Conservation (phyloP, 1,284 basidiomycete genomes). For the Butyriboletus appendiculatus region DNA sequence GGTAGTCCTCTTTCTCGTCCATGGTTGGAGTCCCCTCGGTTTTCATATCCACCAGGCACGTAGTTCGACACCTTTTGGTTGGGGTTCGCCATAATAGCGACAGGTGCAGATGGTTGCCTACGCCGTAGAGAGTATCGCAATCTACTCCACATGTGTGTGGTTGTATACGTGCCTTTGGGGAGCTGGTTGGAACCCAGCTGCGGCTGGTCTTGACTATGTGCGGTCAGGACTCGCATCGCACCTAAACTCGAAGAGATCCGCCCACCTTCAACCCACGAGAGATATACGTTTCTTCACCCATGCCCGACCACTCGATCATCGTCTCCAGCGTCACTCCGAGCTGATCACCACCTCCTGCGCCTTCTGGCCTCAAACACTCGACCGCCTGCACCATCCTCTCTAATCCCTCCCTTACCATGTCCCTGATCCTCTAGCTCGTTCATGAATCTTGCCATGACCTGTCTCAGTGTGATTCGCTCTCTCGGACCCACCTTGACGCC, state of each 20-base stretch:
- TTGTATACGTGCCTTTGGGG: slow-evolving; percentile 12
- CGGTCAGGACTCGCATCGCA: slow-evolving; percentile 2
- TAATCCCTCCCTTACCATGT: slow-evolving; percentile 49
- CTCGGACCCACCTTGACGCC: slow-evolving; percentile 43
- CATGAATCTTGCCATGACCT: slow-evolving; percentile 51
- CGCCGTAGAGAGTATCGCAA: slow-evolving; percentile 12
- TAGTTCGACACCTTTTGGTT: slow-evolving; percentile 44
- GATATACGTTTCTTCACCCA: slow-evolving; percentile 60
- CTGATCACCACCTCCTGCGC: slow-evolving; percentile 36
- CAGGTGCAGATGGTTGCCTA: slow-evolving; percentile 36
- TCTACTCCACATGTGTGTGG: not conserved
- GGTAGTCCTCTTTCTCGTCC: too few relatives aligned
- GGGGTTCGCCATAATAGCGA: slow-evolving; percentile 69
- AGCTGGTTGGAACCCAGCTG: slow-evolving; percentile 61
- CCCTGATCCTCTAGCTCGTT: slow-evolving; percentile 44
- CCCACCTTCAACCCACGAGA: slow-evolving; percentile 77
- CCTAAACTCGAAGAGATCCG: not conserved
- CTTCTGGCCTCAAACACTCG: slow-evolving; percentile 52
- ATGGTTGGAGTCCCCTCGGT: not conserved
- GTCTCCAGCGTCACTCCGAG: slow-evolving; percentile 68
- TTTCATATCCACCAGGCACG: not conserved
- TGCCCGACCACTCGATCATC: slow-evolving; percentile 68
- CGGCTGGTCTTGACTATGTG: slow-evolving; percentile 67
- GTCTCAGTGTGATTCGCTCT: slow-evolving; percentile 54
- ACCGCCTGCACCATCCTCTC: slow-evolving; percentile 49